phyloP scores from a whole-genome alignment of 345 rosid species.

The Cardamine resedifolia region DNA sequence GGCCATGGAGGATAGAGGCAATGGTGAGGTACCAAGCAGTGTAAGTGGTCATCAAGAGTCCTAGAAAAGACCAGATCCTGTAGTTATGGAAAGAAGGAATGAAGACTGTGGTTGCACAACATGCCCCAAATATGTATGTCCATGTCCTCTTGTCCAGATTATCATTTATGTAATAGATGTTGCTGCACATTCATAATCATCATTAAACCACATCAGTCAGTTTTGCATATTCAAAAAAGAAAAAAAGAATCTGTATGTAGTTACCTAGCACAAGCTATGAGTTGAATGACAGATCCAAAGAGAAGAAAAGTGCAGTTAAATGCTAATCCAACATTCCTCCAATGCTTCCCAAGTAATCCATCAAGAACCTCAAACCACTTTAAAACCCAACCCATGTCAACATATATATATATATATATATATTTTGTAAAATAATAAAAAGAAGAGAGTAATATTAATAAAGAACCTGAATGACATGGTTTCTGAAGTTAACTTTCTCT shows the following conservation, averaged over 20 bases:
- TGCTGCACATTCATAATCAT: constrained; percentile 51
- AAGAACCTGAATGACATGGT: constrained; percentile 92
- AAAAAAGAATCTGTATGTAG: not conserved
- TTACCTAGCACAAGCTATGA: constrained; percentile 99
- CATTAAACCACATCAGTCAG: not conserved
- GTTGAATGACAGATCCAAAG: constrained; percentile 99
- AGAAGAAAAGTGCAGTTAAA: constrained; percentile 99
- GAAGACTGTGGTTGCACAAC: constrained; percentile 97
- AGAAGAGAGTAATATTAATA: not conserved
- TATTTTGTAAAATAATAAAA: too few species aligned
- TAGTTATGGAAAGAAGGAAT: constrained; percentile 98
- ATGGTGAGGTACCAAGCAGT: constrained; percentile 97
- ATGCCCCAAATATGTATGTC: constrained; percentile 99
- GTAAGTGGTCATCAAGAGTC: constrained; percentile 97
- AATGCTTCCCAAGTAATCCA: constrained; percentile 92
- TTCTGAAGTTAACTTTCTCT: constrained; percentile 95
- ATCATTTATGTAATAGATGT: constrained; percentile 96
- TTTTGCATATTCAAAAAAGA: too few species aligned
- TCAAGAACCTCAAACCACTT: constrained; percentile 99
- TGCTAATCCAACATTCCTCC: constrained; percentile 99
- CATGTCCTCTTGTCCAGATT: constrained; percentile 99
- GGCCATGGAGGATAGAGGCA: constrained; percentile 94
- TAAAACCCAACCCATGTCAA: not conserved
- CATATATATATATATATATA: too few species aligned
- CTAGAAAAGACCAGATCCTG: constrained; percentile 98